Evolutionary conservation across 2,329 filamentous ascomycete genomes (phyloP), one percentile per base, ranked within the genome.

Genomic region (Pseudogymnoascus sp.): DNA sequence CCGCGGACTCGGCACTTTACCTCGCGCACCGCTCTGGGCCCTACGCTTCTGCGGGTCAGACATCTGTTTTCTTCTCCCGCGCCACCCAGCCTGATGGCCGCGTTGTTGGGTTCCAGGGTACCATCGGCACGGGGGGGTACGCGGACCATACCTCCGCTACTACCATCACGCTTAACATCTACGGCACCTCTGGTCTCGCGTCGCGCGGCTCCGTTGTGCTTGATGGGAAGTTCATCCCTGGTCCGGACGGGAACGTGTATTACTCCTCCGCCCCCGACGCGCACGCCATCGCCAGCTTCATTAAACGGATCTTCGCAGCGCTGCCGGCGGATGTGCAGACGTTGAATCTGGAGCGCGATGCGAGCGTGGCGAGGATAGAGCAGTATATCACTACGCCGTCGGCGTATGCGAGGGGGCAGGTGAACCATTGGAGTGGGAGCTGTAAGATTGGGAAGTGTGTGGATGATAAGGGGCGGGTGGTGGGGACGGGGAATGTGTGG

Each of bases 151-250:
- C 64, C 1, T 68, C 70, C 36, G 75, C 75, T 61, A 75, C 79
- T 64, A 82, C 80, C 64, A 80, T 84, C 61, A 84, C 81, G 0
- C 74, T 84, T 18, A 84, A 84, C 69, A 71, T 84, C 4, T 84
- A 84, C 72, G 82, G 82, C 7, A 84, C 82, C 0, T 83, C 81
- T 0, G 82, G 82, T 0, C 74, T 84, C 21, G 75, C 76, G 5
- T 84, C 82, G 2, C 70, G 75, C 0, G 81, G 81, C 1, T 73
- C 75, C 4, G 80, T 83, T 3, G 69, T 75, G 5, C 75, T 83
- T 0, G 78, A 81, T 59, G 70, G 72, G 0, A 76, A 76, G 0
- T 79, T 78, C 66, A 71, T 76, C 4, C 77, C 81, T 0, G 75
- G 76, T 1, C 75, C 79, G 0, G 73, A 75, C 44, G 66, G 67